Evolutionary conservation across 768 basidiomycete genomes (phyloP), one percentile per base, ranked within the genome.

Genomic region (Aureoboletus auriporus): DNA sequence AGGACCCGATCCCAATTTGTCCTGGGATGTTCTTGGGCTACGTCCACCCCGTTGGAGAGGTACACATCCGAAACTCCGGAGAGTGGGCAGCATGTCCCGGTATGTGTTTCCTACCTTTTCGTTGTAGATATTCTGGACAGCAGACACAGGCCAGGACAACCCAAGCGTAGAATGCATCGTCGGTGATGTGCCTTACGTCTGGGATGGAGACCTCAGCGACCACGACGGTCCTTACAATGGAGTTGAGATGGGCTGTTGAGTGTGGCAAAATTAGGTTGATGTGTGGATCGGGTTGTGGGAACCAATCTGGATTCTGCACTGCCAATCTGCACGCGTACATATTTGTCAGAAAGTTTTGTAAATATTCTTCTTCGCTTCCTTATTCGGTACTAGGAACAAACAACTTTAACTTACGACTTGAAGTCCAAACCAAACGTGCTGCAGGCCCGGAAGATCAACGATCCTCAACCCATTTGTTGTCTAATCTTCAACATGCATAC

Each of bases 71-170:
- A 48, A 71, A 75, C 36, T 70, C 68, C 3, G 71, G 68, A 0
- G 61, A 65, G 14, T 87, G 84, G 83, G 62, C 72, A 17, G 49
- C 65, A 7, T 86, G 84, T 52, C 73, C 81, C 6, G 79, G 80
- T 72, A 33, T 27, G 38, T 46, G 31, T 2, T 30, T 23, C 27
- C 7, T 29, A 10, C 13, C 1, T 14, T 46, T 6, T 2, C 7
- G 11, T 11, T 9, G 3, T 8, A 3, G 7, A 9, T 33, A 36
- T 42, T 40, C 14, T 51, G n/a, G 13, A 48, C 7, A 34, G 36
- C 5, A 14, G 10, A 14, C 20, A 57, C n/a, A 62, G 61, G 83
- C 5, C 76, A 84, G 49, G 85, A 87, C 51, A 86, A 86, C 57
- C 56, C 72, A 6, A 78, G 72, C 51, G 52, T 39, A 3, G 59